A percentile compares a stretch with the other conserved stretches of the same genome.
These are phyloP conservation scores for Dendrostoma leiphaemia DNA, from an alignment of 2,329 filamentous ascomycete genomes.

Conservation along the genomic window DNA sequence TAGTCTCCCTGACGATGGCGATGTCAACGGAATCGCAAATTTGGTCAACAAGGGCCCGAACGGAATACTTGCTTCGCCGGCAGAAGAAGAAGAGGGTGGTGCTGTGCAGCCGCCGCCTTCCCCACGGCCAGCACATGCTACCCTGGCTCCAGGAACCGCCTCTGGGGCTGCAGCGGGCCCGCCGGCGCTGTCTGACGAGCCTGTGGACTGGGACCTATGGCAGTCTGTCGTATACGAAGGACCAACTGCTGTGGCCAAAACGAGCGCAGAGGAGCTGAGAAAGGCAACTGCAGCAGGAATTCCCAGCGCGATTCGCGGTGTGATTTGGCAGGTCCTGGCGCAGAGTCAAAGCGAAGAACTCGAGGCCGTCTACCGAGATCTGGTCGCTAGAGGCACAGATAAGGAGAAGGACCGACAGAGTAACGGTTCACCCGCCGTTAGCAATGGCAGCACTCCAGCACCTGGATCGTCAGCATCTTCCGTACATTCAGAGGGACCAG, in stretches of 20 bases:
- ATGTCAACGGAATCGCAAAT: slow-evolving; percentile 25
- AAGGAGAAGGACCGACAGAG: slow-evolving; percentile 68
- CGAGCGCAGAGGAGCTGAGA: slow-evolving; percentile 86
- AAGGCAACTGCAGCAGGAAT: slow-evolving; percentile 90
- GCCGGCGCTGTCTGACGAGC: slow-evolving; percentile 65
- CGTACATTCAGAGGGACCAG: slow-evolving; percentile 74
- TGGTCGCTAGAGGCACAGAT: slow-evolving; percentile 76
- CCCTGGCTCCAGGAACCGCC: slow-evolving; percentile 81
- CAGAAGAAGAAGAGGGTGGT: slow-evolving; percentile 26
- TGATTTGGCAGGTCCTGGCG: slow-evolving; percentile 96
- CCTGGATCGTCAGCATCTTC: slow-evolving; percentile 81
- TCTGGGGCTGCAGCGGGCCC: slow-evolving; percentile 77
- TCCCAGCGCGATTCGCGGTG: slow-evolving; percentile 91
- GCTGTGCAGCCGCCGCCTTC: slow-evolving; percentile 34
- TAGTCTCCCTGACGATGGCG: slow-evolving; percentile 51
- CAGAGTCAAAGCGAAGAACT: slow-evolving; percentile 93
- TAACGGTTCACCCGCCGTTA: slow-evolving; percentile 47
- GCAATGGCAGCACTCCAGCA: slow-evolving; percentile 58
- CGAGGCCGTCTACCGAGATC: slow-evolving; percentile 80
- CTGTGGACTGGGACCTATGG: slow-evolving; percentile 99
- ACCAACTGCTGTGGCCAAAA: slow-evolving; percentile 80
- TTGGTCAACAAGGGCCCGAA: slow-evolving; percentile 23
- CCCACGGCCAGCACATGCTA: slow-evolving; percentile 62
- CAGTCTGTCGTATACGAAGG: slow-evolving; percentile 94
- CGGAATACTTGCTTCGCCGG: slow-evolving; percentile 4